Base-by-base conservation (phyloP, 257 asterid species). In the Solanum paucissectum region DNA sequence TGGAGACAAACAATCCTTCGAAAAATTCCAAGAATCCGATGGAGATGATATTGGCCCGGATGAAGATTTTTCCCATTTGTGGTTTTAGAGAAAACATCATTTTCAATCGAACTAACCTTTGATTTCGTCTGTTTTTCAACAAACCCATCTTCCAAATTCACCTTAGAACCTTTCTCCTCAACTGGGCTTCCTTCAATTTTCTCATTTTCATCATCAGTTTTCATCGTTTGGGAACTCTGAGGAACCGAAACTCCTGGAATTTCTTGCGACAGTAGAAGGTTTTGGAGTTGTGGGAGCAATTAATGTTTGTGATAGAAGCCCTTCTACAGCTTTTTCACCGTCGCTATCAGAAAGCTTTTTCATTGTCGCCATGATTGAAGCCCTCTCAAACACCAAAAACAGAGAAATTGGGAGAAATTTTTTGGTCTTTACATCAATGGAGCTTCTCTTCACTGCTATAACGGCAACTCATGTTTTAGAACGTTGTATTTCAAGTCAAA, bases 311-410 rank as follows among this genome's bases (percentile, higher is more conserved):
- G 98, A 89, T 2, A 96, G 88, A 37, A 97, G 89, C 52, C 94
- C 96, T 12, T 95, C 93, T 83, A 94, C 97, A 37, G 97, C 95
- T 92, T 93, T 95, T 14, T 95, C 98, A 4, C 92, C 95, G 52
- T 97, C 98, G 42, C 95, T 98, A 87, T 98, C 98, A 0, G 95
- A 91, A 37, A 37, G 97, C 95, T 92, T 93, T 95, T 14, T 95
- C 98, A 4, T 92, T 96, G 52, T 97, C 98, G 42, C 95, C 98
- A 87, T 38, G 44, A 38, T 38, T 38, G 44, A 38, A 29, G 32
- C 2, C 32, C 32, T 29, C 32, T 29, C 32, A 29, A 29, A 29
- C 32, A 29, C 32, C 32, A 29, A 29, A 29, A 29, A 29, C 32
- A 29, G 32, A 29, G 32, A 29, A 29, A 33, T 2, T 72, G 20